Evolutionary conservation across 2,329 filamentous ascomycete genomes (phyloP), one percentile per base, ranked within the genome.

Genomic region (Ophiostoma perfectum): DNA sequence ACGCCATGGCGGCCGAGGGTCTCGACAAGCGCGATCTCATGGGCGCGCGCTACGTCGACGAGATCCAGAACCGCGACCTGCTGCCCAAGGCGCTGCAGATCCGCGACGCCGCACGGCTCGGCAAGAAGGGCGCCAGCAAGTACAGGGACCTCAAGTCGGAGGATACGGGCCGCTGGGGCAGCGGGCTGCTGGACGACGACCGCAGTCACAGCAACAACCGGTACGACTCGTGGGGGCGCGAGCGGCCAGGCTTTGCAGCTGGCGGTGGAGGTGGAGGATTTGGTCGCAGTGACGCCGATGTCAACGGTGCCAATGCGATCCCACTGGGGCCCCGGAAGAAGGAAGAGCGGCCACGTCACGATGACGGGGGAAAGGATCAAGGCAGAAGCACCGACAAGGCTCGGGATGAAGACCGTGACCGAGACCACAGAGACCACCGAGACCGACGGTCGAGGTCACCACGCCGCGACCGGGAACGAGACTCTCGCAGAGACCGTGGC

Each of bases 51-150:
- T 96, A 95, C 73, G 88, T 85, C 65, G 94, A 98, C 76, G 92
- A 97, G 71, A 87, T 94, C 70, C 84, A 84, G 64, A 92, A 96
- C 75, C 88, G 92, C 63, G 91, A 95, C 74, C 81, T 92, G 1
- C 79, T 99, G 74, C 95, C 95, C 3, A 89, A 96, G 80, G 96
- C 93, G 72, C 88, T 99, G 82, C 93, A 97, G 80, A 88, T 96
- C 74, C 84, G 95, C 68, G 95, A 98, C 78, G 92, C 95, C 90
- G 94, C 93, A 14, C 94, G 93, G 80, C 79, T 99, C 39, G 95
- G 95, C 36, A 92, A 90, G 80, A 97, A 97, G 81, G 94, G 95
- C 27, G 88, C 91, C 41, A 93, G 92, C 6, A 91, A 90, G 78
- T 98, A 98, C 79, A 90, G 86, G 74, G 95, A 99, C 78, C 84